Evolutionary conservation across 179 eudicot genomes (phyloP).

Genomic region (Pouteria campechiana): DNA sequence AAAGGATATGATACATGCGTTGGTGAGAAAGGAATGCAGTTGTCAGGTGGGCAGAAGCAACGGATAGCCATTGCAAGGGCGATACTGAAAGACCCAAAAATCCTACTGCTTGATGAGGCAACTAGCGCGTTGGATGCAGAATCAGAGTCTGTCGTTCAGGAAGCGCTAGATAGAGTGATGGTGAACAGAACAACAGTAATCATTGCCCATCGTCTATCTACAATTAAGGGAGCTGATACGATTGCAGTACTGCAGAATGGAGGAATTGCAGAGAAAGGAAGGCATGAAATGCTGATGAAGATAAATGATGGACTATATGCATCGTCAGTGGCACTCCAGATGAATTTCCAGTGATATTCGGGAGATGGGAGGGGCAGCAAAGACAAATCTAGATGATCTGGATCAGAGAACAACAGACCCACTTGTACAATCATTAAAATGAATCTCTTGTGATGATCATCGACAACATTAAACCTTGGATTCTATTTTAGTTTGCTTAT

Average conservation of each 20-base stretch:
- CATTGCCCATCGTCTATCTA: conserved; percentile 19
- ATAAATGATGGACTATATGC: conserved; percentile 16
- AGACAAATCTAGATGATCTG: no score
- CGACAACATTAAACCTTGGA: no score
- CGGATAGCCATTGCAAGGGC: conserved; percentile 28
- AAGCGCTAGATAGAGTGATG: conserved; percentile 24
- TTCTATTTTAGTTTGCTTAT: no score
- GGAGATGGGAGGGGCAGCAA: no score
- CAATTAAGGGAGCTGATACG: conserved; percentile 15
- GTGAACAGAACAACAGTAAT: conserved; percentile 19
- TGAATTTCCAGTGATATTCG: no score
- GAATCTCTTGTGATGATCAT: no score
- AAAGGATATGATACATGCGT: conserved; percentile 22
- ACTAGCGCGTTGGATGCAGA: conserved; percentile 28
- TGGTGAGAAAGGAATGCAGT: conserved; percentile 25
- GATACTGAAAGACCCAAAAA: conserved; percentile 23
- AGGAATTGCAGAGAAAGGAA: conserved; percentile 18
- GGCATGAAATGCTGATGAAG: conserved; percentile 17
- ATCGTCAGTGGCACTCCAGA: conserved; percentile 21
- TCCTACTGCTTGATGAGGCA: conserved; percentile 27
- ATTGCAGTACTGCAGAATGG: conserved; percentile 25
- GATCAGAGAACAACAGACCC: no score
- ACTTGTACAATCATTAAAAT: no score
- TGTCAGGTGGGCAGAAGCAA: conserved; percentile 39
- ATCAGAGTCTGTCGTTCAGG: conserved; percentile 26